These are phyloP conservation scores for Gastrolobium villosum DNA, from an alignment of 306 rosid genomes.

Conservation along the genomic window DNA sequence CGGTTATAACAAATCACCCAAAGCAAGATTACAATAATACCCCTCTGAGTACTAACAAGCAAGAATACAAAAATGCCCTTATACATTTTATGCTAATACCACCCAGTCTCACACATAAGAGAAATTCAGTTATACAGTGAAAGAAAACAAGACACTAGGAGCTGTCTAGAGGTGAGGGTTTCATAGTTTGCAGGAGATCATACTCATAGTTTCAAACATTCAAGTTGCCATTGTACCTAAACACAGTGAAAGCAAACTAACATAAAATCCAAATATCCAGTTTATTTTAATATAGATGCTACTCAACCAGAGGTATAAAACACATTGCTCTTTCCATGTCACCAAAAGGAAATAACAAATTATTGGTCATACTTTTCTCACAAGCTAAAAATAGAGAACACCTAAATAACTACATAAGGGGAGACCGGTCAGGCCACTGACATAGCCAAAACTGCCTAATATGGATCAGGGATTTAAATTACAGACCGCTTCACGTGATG, in stretches of 20 bases:
- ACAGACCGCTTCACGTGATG: too few relatives aligned
- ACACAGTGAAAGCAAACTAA: neutral
- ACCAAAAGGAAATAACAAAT: neutral
- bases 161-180: neutral
- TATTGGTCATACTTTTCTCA: neutral
- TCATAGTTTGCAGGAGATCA: neutral
- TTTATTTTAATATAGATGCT: neutral
- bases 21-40: too few relatives aligned
- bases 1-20: too few relatives aligned
- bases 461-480: too few relatives aligned
- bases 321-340: neutral
- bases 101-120: neutral
- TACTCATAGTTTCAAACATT: neutral
- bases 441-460: too few relatives aligned
- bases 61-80: too few relatives aligned
- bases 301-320: constrained; percentile 11
- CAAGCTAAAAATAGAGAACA: neutral
- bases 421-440: neutral
- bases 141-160: neutral
- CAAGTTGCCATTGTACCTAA: neutral
- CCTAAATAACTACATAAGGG: neutral
- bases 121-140: neutral
- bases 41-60: too few relatives aligned
- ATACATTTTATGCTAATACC: too few relatives aligned
- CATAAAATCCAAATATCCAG: neutral